These are phyloP conservation scores for Pseudotulostoma volvatum DNA, from an alignment of 495 filamentous ascomycete genomes.

Conservation along the genomic window DNA sequence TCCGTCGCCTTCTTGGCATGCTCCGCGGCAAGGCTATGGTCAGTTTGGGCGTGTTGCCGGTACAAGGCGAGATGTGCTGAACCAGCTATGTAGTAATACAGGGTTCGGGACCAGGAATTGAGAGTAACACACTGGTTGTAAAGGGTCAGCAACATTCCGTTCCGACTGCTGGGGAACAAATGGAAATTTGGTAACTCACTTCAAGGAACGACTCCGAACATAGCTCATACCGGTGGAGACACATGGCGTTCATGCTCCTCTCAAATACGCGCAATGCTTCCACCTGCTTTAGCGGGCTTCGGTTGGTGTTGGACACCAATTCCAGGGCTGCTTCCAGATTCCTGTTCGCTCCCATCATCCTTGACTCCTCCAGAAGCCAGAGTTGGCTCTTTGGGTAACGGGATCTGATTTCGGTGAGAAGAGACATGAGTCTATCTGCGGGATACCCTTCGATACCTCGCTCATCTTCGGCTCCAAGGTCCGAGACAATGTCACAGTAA, in stretches of 20 bases:
- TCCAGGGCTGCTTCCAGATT: conserved; percentile 52
- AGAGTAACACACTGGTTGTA: conserved; percentile 47
- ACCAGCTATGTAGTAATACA: conserved; percentile 86
- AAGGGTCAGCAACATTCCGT: conserved; percentile 8
- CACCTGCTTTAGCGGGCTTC: conserved; percentile 72
- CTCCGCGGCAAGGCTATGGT: conserved; percentile 32
- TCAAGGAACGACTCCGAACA: conserved; percentile 59
- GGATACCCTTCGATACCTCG: conserved; percentile 52
- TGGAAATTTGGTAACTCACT: conserved; percentile 14
- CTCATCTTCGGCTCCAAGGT: conserved; percentile 31
- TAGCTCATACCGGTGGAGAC: conserved; percentile 51
- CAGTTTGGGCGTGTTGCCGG: conserved; percentile 31
- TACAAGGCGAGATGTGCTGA: conserved; percentile 64
- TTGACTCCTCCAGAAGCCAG: conserved; percentile 81
- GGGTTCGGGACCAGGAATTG: conserved; percentile 76
- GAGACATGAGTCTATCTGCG: conserved; percentile 43
- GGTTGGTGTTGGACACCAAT: conserved; percentile 37
- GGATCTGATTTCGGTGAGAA: conserved; percentile 55
- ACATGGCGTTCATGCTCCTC: conserved; percentile 62
- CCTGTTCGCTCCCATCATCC: conserved; percentile 53
- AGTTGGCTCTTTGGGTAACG: conserved; percentile 70
- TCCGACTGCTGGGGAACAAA: too few species aligned
- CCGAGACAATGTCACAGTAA: conserved; percentile 74
- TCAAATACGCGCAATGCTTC: conserved; percentile 71
- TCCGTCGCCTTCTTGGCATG: conserved; percentile 53